Base-by-base conservation (phyloP, 768 basidiomycete species). In the Rossbeevera mucosa region DNA sequence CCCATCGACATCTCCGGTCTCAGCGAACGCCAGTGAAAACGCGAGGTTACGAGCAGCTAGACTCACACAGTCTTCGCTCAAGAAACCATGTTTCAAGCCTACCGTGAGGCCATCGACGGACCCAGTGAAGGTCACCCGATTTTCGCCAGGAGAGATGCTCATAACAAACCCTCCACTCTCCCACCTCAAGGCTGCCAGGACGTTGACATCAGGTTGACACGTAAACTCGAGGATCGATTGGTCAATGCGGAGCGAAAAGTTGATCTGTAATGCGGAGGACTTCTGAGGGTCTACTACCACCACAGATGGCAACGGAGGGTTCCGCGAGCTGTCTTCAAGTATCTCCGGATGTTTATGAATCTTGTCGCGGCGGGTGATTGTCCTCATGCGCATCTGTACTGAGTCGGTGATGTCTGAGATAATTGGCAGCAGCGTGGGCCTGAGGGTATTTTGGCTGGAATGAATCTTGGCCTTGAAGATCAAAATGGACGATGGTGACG, bases 131-230 rank as follows among this genome's bases (percentile, higher is more conserved):
- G 83, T 79, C 29, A 88, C 74, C 44, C 78, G 82, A n/a, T 81
- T 76, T 44, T 82, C 81, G 3, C 84, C 84, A 2, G 93, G 88
- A 31, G 85, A 81, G 36, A 91, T 73, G 59, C 83, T 88, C 49
- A 94, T 68, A 45, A 93, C 72, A 63, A 97, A 94, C 0, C 93
- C 94, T 38, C 95, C 95, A 59, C 90, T 94, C 49, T 95, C 88
- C 95, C 95, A 98, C 44, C 90, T 80, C 29, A 96, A 64, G 2
- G 86, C 86, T 13, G 90, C 91, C 38, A 87, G 77, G n/a, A 96
- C 94, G 57, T 94, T 92, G 47, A 93, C 91, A 62, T 94, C 91
- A 0, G 92, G 92, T 54, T 85, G 83, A 59, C 95, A 97, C 1
- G 88, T 91, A 24, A 98, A 72, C 53, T 88, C 84, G 46, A 98